These are phyloP conservation scores for Hymenoscyphus fraxineus DNA, from an alignment of 2,329 filamentous ascomycete species.

Conservation along the genomic window DNA sequence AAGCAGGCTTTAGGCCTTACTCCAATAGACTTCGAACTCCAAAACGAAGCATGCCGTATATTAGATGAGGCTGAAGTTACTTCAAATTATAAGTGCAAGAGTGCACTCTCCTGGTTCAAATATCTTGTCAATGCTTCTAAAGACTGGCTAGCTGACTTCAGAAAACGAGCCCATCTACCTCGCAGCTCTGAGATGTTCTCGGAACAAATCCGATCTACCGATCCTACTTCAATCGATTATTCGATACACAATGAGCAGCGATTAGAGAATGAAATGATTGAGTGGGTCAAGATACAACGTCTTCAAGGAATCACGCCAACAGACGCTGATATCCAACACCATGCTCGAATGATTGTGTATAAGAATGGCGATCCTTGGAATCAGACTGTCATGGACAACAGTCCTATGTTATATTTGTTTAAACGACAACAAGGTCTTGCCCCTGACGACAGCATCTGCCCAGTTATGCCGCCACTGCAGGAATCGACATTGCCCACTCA, in stretches of 20 bases:
- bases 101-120: constrained; percentile 51
- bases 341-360: constrained; percentile 60
- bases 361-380: constrained; percentile 62
- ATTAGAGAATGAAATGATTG: constrained; percentile 52
- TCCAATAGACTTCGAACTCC: constrained; percentile 56
- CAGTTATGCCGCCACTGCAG: constrained; percentile 21
- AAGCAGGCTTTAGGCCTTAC: constrained; percentile 48
- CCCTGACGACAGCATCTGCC: constrained; percentile 20
- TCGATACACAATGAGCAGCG: constrained; percentile 53
- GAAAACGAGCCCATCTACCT: constrained; percentile 54
- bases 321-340: constrained; percentile 52
- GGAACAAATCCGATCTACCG: constrained; percentile 46
- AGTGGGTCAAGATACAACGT: constrained; percentile 47
- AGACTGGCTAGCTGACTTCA: constrained; percentile 53
- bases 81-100: constrained; percentile 27
- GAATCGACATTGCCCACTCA: constrained; percentile 10
- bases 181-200: constrained; percentile 53
- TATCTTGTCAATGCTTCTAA: constrained; percentile 48
- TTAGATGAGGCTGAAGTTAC: constrained; percentile 52
- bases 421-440: constrained; percentile 34
- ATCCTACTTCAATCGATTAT: constrained; percentile 54
- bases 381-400: constrained; percentile 57
- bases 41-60: constrained; percentile 55
- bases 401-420: constrained; percentile 51
- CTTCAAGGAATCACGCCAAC: constrained; percentile 45